A percentile compares a stretch with the other conserved stretches of the same genome.
Conservation (phyloP, 2,329 filamentous ascomycete genomes). For the Ceratocystiopsis sp. region DNA sequence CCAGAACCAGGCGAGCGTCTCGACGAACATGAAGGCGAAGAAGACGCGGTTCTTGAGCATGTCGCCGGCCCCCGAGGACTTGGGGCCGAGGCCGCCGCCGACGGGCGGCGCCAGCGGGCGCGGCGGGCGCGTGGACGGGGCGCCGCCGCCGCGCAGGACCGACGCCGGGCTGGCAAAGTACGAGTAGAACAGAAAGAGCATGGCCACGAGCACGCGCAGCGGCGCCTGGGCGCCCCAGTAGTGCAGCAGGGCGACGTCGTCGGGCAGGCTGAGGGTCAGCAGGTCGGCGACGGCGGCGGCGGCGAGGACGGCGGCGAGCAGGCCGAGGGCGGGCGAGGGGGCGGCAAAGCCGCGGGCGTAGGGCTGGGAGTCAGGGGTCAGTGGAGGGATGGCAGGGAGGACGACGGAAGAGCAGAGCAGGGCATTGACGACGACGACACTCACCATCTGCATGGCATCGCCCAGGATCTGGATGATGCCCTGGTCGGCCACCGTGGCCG, state of each 20-base stretch:
- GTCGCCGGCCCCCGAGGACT: slow-evolving; percentile 34
- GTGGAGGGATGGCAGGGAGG: neutral
- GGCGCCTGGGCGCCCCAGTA: slow-evolving; percentile 45
- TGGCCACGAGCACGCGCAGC: slow-evolving; percentile 19
- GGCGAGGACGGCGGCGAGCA: slow-evolving; percentile 52
- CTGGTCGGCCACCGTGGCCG: slow-evolving; percentile 57
- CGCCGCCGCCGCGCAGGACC: slow-evolving; percentile 26
- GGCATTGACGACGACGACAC: slow-evolving; percentile 7
- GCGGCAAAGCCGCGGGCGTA: slow-evolving; percentile 49
- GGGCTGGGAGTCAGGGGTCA: slow-evolving; percentile 28
- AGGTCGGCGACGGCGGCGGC: slow-evolving; percentile 46
- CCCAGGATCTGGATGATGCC: slow-evolving; percentile 66
- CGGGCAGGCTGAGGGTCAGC: slow-evolving; percentile 47
- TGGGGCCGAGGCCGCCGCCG: slow-evolving; percentile 20
- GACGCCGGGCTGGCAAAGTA: slow-evolving; percentile 41
- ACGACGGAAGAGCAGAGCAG: no score
- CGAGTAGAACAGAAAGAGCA: slow-evolving; percentile 31
- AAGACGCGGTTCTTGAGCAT: slow-evolving; percentile 68
- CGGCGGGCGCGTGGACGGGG: neutral
- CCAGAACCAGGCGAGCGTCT: slow-evolving; percentile 81
- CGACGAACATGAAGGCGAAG: slow-evolving; percentile 71
- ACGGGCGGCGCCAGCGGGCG: slow-evolving; percentile 17
- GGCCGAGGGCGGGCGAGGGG: slow-evolving; percentile 52
- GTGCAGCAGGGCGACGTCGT: slow-evolving; percentile 44
- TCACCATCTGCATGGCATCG: slow-evolving; percentile 67